phyloP scores from a whole-genome alignment of 2,329 filamentous ascomycete species.

The Pseudogymnoascus sp. region DNA sequence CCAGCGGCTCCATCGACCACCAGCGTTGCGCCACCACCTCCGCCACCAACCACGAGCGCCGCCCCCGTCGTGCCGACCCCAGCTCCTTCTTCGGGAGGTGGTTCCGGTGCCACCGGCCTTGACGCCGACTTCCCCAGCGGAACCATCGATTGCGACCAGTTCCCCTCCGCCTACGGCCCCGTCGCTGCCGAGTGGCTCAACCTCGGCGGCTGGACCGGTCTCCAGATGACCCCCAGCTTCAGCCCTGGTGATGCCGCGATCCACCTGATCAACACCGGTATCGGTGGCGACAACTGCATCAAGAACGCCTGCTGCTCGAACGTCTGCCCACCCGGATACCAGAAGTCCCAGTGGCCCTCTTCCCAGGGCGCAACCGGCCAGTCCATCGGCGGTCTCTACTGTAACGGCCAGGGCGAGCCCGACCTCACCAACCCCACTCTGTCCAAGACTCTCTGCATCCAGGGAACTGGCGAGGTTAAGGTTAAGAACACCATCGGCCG shows the following conservation, averaged over 20 bases:
- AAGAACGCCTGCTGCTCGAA: slow-evolving; percentile 78
- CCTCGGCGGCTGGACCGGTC: slow-evolving; percentile 69
- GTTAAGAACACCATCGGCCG: slow-evolving; percentile 67
- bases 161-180: slow-evolving; percentile 78
- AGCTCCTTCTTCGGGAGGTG: slow-evolving; percentile 17
- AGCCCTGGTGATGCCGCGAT: slow-evolving; percentile 47
- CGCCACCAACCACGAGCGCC: slow-evolving; percentile 31
- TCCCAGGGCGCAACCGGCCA: slow-evolving; percentile 73
- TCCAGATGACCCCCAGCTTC: slow-evolving; percentile 59
- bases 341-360: slow-evolving; percentile 84
- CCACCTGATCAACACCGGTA: slow-evolving; percentile 57
- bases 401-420: slow-evolving; percentile 66
- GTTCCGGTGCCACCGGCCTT: slow-evolving; percentile 43
- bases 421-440: slow-evolving; percentile 65
- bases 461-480: slow-evolving; percentile 59
- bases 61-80: slow-evolving; percentile 31
- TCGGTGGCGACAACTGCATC: slow-evolving; percentile 54
- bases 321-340: slow-evolving; percentile 82
- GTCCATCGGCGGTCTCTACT: slow-evolving; percentile 83
- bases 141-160: slow-evolving; percentile 60
- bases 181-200: slow-evolving; percentile 62
- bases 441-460: slow-evolving; percentile 64
- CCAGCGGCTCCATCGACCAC: slow-evolving; percentile 19
- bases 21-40: slow-evolving; percentile 7
- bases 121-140: slow-evolving; percentile 69